phyloP scores from a whole-genome alignment of 768 basidiomycete species.

The Inosperma sp. region DNA sequence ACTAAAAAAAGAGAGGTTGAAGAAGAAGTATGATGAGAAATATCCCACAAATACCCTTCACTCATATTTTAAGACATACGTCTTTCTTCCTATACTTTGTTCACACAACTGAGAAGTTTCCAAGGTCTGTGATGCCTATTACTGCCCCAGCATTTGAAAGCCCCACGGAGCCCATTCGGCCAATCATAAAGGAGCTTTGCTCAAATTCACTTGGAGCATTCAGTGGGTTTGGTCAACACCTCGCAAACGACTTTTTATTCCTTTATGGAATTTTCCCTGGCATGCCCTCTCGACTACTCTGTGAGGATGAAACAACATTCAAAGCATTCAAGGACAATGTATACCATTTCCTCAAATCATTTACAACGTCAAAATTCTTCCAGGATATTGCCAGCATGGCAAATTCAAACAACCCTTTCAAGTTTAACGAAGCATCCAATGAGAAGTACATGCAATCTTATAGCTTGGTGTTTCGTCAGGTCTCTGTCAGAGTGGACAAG shows the following conservation, averaged over 20 bases:
- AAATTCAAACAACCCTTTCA: constrained; percentile 9
- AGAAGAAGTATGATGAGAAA: not conserved
- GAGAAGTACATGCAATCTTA: constrained; percentile 1
- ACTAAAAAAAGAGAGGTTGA: not conserved
- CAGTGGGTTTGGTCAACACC: constrained; percentile 10
- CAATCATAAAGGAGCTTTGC: constrained; percentile 6
- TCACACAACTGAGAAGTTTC: no score
- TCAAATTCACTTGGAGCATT: constrained; percentile 7
- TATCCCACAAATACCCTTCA: no score
- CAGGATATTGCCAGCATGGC: not conserved
- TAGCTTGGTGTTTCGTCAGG: constrained; percentile 5
- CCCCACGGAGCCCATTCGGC: constrained; percentile 1
- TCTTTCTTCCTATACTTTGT: no score
- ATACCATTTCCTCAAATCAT: constrained; percentile 4
- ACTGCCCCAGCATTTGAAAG: not conserved
- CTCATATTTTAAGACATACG: no score
- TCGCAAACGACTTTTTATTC: constrained; percentile 10
- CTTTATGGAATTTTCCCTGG: constrained; percentile 4
- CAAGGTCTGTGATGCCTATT: not conserved
- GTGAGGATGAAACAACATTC: not conserved
- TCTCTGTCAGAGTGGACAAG: not conserved
- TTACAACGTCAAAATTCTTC: constrained; percentile 2
- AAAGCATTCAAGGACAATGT: not conserved
- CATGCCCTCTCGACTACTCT: constrained; percentile 6
- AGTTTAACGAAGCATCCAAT: constrained; percentile 11